Base-by-base conservation (phyloP, 257 asterid species). In the Solanum tarijense region DNA sequence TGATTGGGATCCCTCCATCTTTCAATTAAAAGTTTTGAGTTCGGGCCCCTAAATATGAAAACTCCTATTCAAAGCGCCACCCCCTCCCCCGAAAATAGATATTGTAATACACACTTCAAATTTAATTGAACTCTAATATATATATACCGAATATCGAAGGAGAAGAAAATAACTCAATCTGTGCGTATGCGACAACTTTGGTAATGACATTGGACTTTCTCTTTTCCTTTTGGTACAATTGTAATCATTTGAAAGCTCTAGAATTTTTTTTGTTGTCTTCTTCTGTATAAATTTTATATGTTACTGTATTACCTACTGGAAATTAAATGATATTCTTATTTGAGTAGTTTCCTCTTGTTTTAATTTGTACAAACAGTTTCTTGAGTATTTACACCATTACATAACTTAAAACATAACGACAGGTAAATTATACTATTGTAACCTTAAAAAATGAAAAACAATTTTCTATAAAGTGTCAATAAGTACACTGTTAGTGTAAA, bases 61-160 rank as follows among this genome's bases (percentile, higher is more conserved):
- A 27, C 0, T 12, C 21, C 0, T 27, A 68, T 4, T 23, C 1
- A 9, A 0, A 21, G 14, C 3, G 13, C 0, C 2, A 4, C 72
- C 9, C 34, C 2, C 4, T 0, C 31, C 31, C 31, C 31, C 31
- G 31, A 66, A 65, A 66, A 66, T 25, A 13, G 1, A 66, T 2
- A 66, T 6, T 2, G 3, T 12, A 25, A 66, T 25, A 29, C 2
- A 68, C 5, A 0, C 8, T 68, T 0, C 0, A 0, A 8, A 13
- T 13, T 68, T 29, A 68, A 2, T 68, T 6, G 18, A 0, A 68
- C 2, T 27, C 21, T 6, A 27, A 68, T 27, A 2, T 0, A 65
- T n/a, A 25, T 11, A 43, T 12, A n/a, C 0, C 3, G 1, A 2
- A 11, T n/a, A 25, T 0, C 8, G 8, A 25, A 2, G 34, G 8